Conservation (phyloP, 2,329 filamentous ascomycete genomes). For the Sarocladium strictum region DNA sequence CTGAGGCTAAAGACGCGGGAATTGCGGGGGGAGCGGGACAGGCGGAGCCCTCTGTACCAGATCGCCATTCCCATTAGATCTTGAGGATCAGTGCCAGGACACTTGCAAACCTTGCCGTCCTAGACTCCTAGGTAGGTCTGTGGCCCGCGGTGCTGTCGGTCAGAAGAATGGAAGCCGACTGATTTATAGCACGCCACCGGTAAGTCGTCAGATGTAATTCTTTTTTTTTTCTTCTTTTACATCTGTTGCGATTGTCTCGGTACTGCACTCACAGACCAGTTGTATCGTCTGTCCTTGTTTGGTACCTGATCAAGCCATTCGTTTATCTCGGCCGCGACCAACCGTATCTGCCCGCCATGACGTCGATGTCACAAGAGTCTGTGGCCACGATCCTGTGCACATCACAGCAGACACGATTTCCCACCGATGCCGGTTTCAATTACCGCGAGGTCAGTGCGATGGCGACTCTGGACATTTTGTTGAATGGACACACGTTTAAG, state of each 20-base stretch:
- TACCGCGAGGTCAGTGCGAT: constrained; percentile 44
- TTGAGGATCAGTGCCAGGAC: not conserved
- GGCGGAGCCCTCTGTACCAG: not conserved
- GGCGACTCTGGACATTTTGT: no score
- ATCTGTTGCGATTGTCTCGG: no score
- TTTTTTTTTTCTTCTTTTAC: no score
- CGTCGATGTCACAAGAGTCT: constrained; percentile 43
- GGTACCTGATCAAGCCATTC: not conserved
- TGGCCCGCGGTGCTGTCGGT: no score
- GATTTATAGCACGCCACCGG: no score
- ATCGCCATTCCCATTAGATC: not conserved
- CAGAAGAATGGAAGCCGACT: no score
- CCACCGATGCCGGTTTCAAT: constrained; percentile 45
- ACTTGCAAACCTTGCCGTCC: no score
- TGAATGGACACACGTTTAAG: no score
- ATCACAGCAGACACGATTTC: constrained; percentile 63
- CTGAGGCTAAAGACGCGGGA: not conserved
- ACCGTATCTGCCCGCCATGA: constrained; percentile 27
- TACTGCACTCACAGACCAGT: no score
- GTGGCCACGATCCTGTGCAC: constrained; percentile 53
- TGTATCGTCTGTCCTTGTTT: not conserved
- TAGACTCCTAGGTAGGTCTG: no score
- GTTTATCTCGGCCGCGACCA: not conserved
- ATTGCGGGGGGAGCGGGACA: not conserved
- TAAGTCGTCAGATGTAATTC: no score